Percentiles rank a stretch among this genome's conserved stretches.
Evolutionary conservation across 768 basidiomycete genomes (phyloP).

Genomic region (Phylloporus sp.): DNA sequence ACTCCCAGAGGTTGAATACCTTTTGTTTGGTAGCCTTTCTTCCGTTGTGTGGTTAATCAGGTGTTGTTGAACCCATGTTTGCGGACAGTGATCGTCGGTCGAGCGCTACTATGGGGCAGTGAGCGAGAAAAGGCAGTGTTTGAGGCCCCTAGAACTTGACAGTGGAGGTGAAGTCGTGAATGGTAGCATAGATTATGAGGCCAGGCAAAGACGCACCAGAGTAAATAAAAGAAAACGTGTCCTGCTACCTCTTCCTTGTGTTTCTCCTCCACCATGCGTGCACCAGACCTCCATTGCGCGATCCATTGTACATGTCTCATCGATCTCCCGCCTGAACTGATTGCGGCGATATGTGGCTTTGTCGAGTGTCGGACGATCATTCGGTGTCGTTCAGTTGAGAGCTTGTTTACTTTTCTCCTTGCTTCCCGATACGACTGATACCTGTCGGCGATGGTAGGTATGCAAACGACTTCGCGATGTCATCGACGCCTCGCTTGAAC

Average conservation of each 20-base stretch:
- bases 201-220: neutral
- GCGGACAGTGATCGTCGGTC: no score
- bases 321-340: constrained; percentile 15
- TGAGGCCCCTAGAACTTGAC: neutral
- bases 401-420: neutral
- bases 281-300: neutral
- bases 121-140: neutral
- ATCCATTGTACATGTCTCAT: neutral
- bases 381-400: constrained; percentile 12
- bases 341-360: constrained; percentile 10
- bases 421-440: neutral
- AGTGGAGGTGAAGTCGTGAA: neutral
- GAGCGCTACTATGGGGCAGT: no score
- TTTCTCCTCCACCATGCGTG: neutral
- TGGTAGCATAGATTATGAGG: neutral
- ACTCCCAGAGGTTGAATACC: no score
- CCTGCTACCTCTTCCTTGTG: neutral
- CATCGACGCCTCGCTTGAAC: constrained; percentile 27
- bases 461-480: constrained; percentile 17
- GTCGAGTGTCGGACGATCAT: constrained; percentile 9
- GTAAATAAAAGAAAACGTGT: neutral
- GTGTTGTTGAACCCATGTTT: no score
- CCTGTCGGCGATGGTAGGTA: constrained; percentile 15
- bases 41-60: no score
- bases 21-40: no score